Base-by-base conservation (phyloP, 2,329 filamentous ascomycete species). In the Colletotrichum gigasporum region DNA sequence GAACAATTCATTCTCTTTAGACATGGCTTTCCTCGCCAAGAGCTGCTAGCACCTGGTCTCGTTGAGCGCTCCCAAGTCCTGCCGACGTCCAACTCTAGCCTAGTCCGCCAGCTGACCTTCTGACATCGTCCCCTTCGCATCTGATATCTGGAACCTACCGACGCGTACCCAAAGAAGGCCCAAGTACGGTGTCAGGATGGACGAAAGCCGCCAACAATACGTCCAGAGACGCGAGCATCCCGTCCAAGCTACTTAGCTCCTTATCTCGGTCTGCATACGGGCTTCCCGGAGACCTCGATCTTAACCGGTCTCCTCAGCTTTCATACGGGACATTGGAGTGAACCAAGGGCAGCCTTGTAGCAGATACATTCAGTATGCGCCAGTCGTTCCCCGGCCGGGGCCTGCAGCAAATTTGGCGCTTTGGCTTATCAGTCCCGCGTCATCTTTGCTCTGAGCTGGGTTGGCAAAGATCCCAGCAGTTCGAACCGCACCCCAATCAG, bases 401-500 rank as follows among this genome's bases (percentile, higher is more conserved):
- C 48, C 42, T 50, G 51, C 61, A 66, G 61, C 51, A 48, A 59
- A 48, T 61, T 37, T 61, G 61, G 65, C 37, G 54, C 39, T 30
- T 47, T 67, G 45, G 66, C 64, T 67, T 67, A 68, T 68, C 64
- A 64, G 59, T 54, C 37, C 55, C 55, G 35, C 54, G 63, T 44
- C 48, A 52, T 66, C 63, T 63, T 63, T 26, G 50, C 44, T 62
- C 28, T 47, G 16, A 35, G 57, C 28, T 28, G 34, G 48, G 54
- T 26, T 59, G 37, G 48, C 39, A 39, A 32, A 48, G 61, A 61
- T 30, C 61, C 60, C 34, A 60, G 60, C 45, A 52, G 10, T 20
- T 64, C 55, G 41, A 65, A 39, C 50, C 44, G 54, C 51, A 16
- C 44, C 57, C 16, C 45, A 50, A 53, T 41, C 52, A 57, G 39